phyloP scores from a whole-genome alignment of 345 rosid genomes.

The Eucalyptus polybractea region DNA sequence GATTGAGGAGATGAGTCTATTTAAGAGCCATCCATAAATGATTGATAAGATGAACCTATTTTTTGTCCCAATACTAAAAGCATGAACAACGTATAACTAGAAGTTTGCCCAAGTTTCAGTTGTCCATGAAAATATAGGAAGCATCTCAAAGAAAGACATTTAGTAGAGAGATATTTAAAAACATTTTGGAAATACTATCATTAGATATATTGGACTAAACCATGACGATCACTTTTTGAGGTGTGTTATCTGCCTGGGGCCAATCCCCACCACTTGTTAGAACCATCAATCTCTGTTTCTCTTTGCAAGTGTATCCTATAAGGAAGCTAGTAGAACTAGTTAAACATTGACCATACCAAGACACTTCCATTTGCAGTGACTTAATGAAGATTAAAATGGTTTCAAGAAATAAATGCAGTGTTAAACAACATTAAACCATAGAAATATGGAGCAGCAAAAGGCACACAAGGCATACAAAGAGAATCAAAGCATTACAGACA shows the following conservation, averaged over 20 bases:
- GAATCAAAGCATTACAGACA: not conserved
- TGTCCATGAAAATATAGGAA: not conserved
- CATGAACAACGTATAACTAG: not conserved
- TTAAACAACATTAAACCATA: not conserved
- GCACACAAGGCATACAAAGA: not conserved
- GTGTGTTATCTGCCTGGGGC: not conserved
- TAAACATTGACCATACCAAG: not conserved
- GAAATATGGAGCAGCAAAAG: not conserved
- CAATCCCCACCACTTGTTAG: not conserved
- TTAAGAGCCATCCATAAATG: not conserved
- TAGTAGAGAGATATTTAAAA: not conserved
- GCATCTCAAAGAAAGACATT: not conserved
- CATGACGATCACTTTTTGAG: not conserved
- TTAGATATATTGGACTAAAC: not conserved
- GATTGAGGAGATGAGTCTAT: not conserved
- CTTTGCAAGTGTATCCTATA: not conserved
- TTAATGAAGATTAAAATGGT: not conserved
- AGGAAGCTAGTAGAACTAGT: not conserved
- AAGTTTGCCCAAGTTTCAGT: not conserved
- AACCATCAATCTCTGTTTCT: not conserved
- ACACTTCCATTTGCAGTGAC: not conserved
- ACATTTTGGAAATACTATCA: not conserved
- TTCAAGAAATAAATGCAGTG: not conserved
- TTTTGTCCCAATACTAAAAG: not conserved
- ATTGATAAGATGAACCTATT: not conserved